Evolutionary conservation across 371 early-diverging fungal genomes (phyloP).

Genomic region (Rhizopus sp.): DNA sequence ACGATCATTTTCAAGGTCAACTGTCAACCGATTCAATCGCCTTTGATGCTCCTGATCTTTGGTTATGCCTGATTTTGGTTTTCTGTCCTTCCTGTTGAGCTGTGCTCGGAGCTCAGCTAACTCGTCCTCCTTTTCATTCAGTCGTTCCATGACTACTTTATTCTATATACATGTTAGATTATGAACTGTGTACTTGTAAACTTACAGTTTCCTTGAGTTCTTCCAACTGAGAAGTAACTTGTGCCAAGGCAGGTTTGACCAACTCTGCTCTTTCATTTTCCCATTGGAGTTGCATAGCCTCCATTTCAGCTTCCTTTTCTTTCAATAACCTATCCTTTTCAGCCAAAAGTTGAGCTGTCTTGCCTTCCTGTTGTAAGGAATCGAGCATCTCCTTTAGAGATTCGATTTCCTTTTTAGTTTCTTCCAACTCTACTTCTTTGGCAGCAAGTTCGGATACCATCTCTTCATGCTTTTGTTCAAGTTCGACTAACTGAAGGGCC

Average conservation of each 20-base stretch:
- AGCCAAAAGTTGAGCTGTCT: slow-evolving; percentile 15
- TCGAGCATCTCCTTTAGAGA: not conserved
- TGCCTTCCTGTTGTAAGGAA: slow-evolving; percentile 1
- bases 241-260: slow-evolving; percentile 41
- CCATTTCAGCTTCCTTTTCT: slow-evolving; percentile 34
- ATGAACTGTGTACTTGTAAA: not conserved
- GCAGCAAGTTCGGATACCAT: slow-evolving; percentile 12
- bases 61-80: slow-evolving; percentile 15
- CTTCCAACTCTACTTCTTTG: slow-evolving; percentile 28
- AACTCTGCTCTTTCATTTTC: slow-evolving; percentile 38
- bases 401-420: slow-evolving; percentile 22
- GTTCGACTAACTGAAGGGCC: not conserved
- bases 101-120: slow-evolving; percentile 37
- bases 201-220: slow-evolving; percentile 43
- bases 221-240: slow-evolving; percentile 40
- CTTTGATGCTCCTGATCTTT: slow-evolving; percentile 36
- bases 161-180: slow-evolving; percentile 26
- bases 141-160: slow-evolving; percentile 34
- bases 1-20: slow-evolving; percentile 50
- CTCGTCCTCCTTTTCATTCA: slow-evolving; percentile 46
- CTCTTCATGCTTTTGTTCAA: slow-evolving; percentile 18
- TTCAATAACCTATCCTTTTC: slow-evolving; percentile 39
- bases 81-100: slow-evolving; percentile 37
- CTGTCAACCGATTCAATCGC: slow-evolving; percentile 39
- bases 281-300: slow-evolving; percentile 35